Base-by-base conservation (phyloP, 176 grass and related monocot species). In the Avena atlantica region DNA sequence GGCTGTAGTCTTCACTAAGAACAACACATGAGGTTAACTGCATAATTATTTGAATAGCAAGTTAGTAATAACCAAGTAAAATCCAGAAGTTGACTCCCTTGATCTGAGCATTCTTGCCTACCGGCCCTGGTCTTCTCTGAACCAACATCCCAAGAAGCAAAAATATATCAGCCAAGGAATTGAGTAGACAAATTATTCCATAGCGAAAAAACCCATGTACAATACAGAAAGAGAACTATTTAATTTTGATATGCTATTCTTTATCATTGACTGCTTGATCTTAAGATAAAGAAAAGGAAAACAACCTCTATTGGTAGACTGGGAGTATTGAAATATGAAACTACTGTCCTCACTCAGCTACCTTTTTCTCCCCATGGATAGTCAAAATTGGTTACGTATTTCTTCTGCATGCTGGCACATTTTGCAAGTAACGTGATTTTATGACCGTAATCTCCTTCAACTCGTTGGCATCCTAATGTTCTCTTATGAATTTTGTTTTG, bases 371-470 rank as follows among this genome's bases (percentile, higher is more conserved):
- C 60, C 8, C 59, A 65, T 76, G 20, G 27, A 69, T 69, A 29
- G 16, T 52, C 36, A 27, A 65, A 85, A 77, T 76, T n/a, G 15
- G 19, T 67, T 65, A 77, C 65, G 72, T 37, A 4, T 55, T 70
- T 75, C 13, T 76, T 36, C 67, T 57, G 20, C 17, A 27, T 52
- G 50, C 20, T 70, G 3, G 1, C 29, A 1, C 31, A 11, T 42
- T 69, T 17, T 65, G 24, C 69, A 62, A 81, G 24, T 20, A 70
- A 56, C 12, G 51, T 36, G 48, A 23, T 40, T 42, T 70, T 56
- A 36, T 8, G 1, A 50, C 3, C 75, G 70, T 20, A 76, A 10
- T 19, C 59, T 31, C 9, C 24, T 51, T n/a, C 19, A 76, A 21
- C 56, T 64, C 12, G 1, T 27, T 84, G 55, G 12, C 57, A 75